Percentiles rank a stretch among this genome's conserved stretches.
These are phyloP conservation scores for Waltergamsia citrina DNA, from an alignment of 2,329 filamentous ascomycete species.

Conservation along the genomic window DNA sequence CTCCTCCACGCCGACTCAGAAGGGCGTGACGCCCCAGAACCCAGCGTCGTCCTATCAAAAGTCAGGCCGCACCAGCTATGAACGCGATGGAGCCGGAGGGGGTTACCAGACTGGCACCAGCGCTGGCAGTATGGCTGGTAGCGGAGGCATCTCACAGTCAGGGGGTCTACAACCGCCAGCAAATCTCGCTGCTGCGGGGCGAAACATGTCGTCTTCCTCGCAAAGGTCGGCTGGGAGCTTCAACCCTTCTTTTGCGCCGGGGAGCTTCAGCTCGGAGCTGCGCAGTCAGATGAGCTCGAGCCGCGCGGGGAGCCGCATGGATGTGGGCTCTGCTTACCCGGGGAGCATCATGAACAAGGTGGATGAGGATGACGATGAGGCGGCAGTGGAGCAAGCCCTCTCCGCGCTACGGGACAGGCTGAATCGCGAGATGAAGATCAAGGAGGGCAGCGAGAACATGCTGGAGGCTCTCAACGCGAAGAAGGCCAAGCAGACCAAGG, in stretches of 20 bases:
- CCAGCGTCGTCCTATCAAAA: conserved; percentile 25
- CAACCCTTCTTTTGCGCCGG: conserved; percentile 60
- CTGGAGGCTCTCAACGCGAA: conserved; percentile 90
- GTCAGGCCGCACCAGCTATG: conserved; percentile 35
- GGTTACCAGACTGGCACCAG: conserved; percentile 1
- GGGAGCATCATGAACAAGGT: conserved; percentile 40
- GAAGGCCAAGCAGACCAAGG: conserved; percentile 90
- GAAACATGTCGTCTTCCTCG: conserved; percentile 17
- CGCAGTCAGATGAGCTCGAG: conserved; percentile 53
- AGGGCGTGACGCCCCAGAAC: conserved; percentile 19
- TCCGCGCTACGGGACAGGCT: conserved; percentile 72
- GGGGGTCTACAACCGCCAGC: conserved; percentile 4
- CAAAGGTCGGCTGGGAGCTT: conserved; percentile 36
- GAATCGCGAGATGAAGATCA: conserved; percentile 95
- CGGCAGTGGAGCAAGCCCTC: conserved; percentile 62
- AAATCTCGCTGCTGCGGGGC: conserved; percentile 54
- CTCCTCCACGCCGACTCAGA: conserved; percentile 18
- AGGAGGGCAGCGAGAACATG: conserved; percentile 95
- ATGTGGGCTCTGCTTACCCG: conserved; percentile 24
- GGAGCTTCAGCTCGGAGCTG: conserved; percentile 85
- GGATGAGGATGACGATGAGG: conserved; percentile 50
- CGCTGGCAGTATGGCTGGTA: not conserved
- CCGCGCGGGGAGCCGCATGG: conserved; percentile 24
- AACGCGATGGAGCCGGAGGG: conserved; percentile 42
- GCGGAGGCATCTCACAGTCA: too few species aligned